Evolutionary conservation across 768 basidiomycete species (phyloP), one percentile per base, ranked within the genome.

Genomic region (Porphyrellus cyaneotinctus): DNA sequence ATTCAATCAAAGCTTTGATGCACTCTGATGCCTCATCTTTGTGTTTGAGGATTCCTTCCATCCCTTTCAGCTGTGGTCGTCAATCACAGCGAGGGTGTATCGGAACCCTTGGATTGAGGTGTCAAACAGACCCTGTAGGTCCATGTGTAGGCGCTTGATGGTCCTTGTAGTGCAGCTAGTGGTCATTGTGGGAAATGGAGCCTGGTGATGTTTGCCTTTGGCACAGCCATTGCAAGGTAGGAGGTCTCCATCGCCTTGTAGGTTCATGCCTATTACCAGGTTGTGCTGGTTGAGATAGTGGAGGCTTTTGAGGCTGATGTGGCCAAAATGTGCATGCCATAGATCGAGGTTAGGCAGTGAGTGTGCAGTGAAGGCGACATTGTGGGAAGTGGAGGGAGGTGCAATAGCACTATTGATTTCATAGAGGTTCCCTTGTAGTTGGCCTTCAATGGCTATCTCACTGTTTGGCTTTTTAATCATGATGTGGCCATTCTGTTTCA

Each of bases 121-220:
- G 20, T 18, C 8, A 13, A 39, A 39, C 3, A 20, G 38, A 11
- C 36, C 36, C 18, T 37, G 36, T 18, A n/a, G n/a, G n/a, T n/a
- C n/a, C n/a, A 37, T 37, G 8, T 39, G 38, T 10, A 39, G 20
- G 10, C 38, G 6, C 22, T 39, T 10, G 12, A 39, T 39, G 13
- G 17, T 20, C 36, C 18, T 37, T 18, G n/a, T 20, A 20, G 36
- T n/a, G 4, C 18, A 17, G 18, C 18, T 37, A 7, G n/a, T 37
- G 36, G 36, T 5, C 8, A 10, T 8, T 18, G 15, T 15, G 1
- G 44, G 43, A 8, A 58, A 58, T 39, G 53, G 50, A 6, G 51
- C 50, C 4, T 37, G 50, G 26, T 54, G 57, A 37, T 54, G 53
- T 52, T 58, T 58, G 22, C 53, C 47, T 7, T 54, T 58, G 0